Percentiles rank a stretch among this genome's conserved stretches.
phyloP scores from a whole-genome alignment of 192 early-diverging fungal species.

The Gigaspora rosea region DNA sequence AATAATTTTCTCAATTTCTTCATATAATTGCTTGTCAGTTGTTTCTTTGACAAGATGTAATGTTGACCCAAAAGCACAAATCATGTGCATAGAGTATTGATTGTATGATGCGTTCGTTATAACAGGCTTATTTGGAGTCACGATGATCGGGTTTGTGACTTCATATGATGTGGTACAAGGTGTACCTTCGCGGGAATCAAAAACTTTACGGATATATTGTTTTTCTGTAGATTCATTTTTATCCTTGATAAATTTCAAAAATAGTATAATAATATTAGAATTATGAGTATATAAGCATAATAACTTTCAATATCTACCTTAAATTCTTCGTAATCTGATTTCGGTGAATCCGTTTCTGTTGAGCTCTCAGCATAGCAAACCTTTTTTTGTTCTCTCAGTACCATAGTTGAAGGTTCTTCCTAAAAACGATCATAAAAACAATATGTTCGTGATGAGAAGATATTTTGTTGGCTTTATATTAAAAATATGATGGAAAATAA shows the following conservation, averaged over 20 bases:
- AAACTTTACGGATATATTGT: not conserved
- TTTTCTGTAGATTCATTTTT: not conserved
- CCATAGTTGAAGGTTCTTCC: not conserved
- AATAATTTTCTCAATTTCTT: slow-evolving; percentile 16
- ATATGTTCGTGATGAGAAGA: too few species aligned
- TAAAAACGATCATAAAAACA: too few species aligned
- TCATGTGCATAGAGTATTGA: slow-evolving; percentile 17
- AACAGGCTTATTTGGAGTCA: not conserved
- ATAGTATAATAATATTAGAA: not conserved
- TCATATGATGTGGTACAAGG: slow-evolving; percentile 3
- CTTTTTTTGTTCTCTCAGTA: slow-evolving; percentile 10
- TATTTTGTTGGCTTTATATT: too few species aligned
- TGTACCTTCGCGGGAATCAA: slow-evolving; percentile 7
- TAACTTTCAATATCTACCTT: not conserved
- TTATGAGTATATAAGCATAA: not conserved
- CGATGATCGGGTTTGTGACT: slow-evolving; percentile 15
- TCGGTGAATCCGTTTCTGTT: not conserved
- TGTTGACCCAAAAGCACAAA: slow-evolving; percentile 15
- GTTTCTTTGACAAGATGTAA: slow-evolving; percentile 19
- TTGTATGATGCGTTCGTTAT: slow-evolving; percentile 4
- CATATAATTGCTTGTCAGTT: slow-evolving; percentile 2
- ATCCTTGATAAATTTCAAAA: not conserved
- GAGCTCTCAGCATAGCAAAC: slow-evolving; percentile 11
- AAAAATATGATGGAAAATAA: too few species aligned
- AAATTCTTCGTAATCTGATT: not conserved